Conservation (phyloP, 176 grass and related monocot species). For the Juncus inflexus region DNA sequence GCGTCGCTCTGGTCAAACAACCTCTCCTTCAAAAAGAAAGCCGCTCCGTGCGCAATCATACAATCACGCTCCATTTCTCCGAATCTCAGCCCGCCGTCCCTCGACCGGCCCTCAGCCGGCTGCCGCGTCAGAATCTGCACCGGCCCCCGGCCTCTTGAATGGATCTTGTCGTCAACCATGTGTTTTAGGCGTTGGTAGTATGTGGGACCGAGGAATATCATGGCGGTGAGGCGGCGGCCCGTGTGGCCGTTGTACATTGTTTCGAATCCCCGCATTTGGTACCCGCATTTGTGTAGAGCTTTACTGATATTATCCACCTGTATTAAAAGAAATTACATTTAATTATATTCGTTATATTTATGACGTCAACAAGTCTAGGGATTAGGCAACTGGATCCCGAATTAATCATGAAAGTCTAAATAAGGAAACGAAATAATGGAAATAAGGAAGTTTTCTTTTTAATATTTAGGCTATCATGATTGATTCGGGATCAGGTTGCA, state of each 20-base stretch:
- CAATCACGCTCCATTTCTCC: slow-evolving; percentile 99
- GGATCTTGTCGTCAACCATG: slow-evolving; percentile 98
- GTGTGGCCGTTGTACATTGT: slow-evolving; percentile 99
- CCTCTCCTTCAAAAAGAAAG: slow-evolving; percentile 95
- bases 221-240: slow-evolving; percentile 65
- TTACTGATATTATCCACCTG: slow-evolving; percentile 95
- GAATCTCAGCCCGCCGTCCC: slow-evolving; percentile 88
- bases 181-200: slow-evolving; percentile 98
- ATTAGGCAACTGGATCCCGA: neutral
- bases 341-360: neutral
- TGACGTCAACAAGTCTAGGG: neutral
- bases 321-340: slow-evolving; percentile 9
- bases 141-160: slow-evolving; percentile 88
- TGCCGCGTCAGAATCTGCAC: slow-evolving; percentile 95
- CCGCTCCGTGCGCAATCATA: slow-evolving; percentile 97
- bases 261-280: slow-evolving; percentile 98
- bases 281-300: slow-evolving; percentile 89
- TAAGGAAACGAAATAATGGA: neutral
- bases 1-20: slow-evolving; percentile 96
- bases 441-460: neutral
- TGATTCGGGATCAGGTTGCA: no score
- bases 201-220: slow-evolving; percentile 95
- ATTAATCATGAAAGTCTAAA: neutral
- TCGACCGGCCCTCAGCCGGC: slow-evolving; percentile 84
- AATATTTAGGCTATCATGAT: no score